Base-by-base conservation (phyloP, 2,329 filamentous ascomycete species). In the Stagonosporopsis rhizophila region DNA sequence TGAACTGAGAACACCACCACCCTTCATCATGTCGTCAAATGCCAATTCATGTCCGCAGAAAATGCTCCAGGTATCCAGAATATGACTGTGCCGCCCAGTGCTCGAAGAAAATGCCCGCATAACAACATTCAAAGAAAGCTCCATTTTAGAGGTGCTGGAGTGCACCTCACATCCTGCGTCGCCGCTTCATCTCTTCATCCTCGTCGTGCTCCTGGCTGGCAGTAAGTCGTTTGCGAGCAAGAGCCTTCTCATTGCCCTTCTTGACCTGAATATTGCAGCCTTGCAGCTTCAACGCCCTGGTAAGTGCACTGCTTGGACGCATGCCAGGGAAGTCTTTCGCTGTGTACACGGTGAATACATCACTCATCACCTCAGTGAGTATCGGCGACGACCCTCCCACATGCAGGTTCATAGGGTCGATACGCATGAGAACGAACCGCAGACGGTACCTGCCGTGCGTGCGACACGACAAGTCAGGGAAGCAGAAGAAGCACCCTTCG, bases 241-340 rank as follows among this genome's bases (percentile, higher is more conserved):
- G 56, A 15, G 78, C 79, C 74, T 85, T 87, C 56, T 92, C 89
- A 63, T 91, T 92, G 14, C 91, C 91, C 72, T 94, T 95, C 78
- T 94, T 94, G 60, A 94, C 90, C 32, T 90, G 90, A 59, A 95
- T 92, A 45, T 92, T 87, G 68, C 91, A 91, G 4, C 91, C 91
- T 76, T 94, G 91, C 67, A 89, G 82, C 73, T 91, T 91, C 54
- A 95, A 78, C 28, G 84, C 82, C 72, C 90, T 90, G 1, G 91
- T 91, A 34, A 95, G 77, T 17, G 83, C 80, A 23, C 89, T 92
- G 72, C 89, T 92, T 1, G 89, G 87, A 54, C 87, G 82, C 90
- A 95, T 95, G 6, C 91, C 91, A 0, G 90, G 89, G 58, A 95
- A 95, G 70, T 94, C 90, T 72, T 94, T 95, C 39, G 91, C 91